phyloP scores from a whole-genome alignment of 768 basidiomycete genomes.

The Multifurca ochricompacta region DNA sequence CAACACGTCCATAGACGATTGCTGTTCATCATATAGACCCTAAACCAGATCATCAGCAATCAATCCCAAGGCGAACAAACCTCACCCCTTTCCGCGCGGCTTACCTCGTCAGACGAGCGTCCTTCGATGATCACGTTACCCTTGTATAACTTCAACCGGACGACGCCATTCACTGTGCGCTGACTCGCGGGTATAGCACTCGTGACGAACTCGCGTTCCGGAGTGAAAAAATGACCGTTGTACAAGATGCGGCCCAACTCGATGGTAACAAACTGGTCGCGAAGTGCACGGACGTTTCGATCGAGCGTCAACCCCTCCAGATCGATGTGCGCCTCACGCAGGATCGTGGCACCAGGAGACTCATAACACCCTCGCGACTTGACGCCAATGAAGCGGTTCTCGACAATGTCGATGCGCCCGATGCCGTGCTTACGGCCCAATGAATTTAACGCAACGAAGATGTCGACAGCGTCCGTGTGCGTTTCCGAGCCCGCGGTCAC shows the following conservation, averaged over 20 bases:
- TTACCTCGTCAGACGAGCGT: constrained; percentile 76
- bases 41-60: constrained; percentile 24
- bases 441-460: constrained; percentile 86
- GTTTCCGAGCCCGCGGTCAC: constrained; percentile 52
- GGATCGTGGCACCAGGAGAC: constrained; percentile 91
- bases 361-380: constrained; percentile 99
- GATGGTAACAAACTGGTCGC: constrained; percentile 92
- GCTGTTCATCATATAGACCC: constrained; percentile 91
- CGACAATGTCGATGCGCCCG: constrained; percentile 97
- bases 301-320: constrained; percentile 97
- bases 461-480: constrained; percentile 88
- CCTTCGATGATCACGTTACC: constrained; percentile 95
- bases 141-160: constrained; percentile 88
- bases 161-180: constrained; percentile 90
- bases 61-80: too few relatives aligned
- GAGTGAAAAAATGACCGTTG: constrained; percentile 99
- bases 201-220: constrained; percentile 92
- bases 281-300: constrained; percentile 87
- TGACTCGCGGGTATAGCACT: constrained; percentile 90
- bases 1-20: constrained; percentile 98
- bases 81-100: constrained; percentile 21
- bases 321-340: constrained; percentile 92
- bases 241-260: constrained; percentile 88
- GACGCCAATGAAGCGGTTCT: constrained; percentile 99
- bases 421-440: constrained; percentile 93